These are phyloP conservation scores for Nicotiana noctiflora DNA, from an alignment of 257 asterid genomes.

Conservation along the genomic window DNA sequence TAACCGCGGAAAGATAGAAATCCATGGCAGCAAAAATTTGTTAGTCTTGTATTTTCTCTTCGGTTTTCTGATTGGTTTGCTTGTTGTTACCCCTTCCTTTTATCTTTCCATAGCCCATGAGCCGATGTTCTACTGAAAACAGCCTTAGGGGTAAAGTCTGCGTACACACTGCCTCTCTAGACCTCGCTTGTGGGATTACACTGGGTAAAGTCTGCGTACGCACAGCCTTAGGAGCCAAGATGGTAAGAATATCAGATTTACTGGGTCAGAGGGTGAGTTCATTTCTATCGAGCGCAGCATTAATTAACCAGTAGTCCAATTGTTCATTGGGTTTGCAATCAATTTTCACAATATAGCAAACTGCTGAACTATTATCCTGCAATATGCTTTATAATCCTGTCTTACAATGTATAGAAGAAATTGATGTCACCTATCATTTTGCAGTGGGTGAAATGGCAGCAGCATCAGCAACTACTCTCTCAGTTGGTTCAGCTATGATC, in stretches of 20 bases:
- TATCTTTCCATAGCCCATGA: too few relatives aligned
- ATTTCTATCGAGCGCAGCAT: not conserved
- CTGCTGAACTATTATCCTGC: not conserved
- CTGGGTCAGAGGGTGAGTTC: not conserved
- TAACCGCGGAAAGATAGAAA: not conserved
- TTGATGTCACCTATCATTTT: not conserved
- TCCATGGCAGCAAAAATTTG: not conserved
- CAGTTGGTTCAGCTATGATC: slow-evolving; percentile 10
- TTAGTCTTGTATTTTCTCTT: too few relatives aligned
- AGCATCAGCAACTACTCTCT: slow-evolving; percentile 15
- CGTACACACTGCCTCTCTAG: too few relatives aligned
- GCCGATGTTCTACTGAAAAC: too few relatives aligned
- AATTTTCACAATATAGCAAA: not conserved
- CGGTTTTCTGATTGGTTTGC: too few relatives aligned
- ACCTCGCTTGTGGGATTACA: too few relatives aligned
- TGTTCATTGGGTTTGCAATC: not conserved
- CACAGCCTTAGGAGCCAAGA: too few relatives aligned
- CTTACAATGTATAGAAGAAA: not conserved
- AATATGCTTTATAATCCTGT: not conserved
- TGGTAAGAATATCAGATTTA: not conserved
- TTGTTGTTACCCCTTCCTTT: too few relatives aligned
- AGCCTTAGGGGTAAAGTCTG: too few relatives aligned
- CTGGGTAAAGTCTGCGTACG: too few relatives aligned
- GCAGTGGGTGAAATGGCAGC: slow-evolving; percentile 14
- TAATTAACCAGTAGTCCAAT: not conserved